These are phyloP conservation scores for Fusarium oligoseptatum DNA, from an alignment of 2,329 filamentous ascomycete genomes.

Conservation along the genomic window DNA sequence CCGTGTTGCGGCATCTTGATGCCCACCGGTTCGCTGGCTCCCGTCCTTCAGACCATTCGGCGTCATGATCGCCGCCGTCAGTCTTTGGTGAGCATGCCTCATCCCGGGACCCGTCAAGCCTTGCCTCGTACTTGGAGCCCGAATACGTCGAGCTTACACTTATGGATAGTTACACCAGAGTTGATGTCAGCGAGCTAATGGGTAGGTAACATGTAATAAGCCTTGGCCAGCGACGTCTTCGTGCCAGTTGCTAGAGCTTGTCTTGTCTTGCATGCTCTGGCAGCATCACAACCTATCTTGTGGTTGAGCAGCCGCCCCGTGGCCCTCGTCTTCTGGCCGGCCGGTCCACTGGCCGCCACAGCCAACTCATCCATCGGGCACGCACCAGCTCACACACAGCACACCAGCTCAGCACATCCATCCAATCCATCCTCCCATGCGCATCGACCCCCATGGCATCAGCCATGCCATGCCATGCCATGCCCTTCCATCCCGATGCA, in stretches of 20 bases:
- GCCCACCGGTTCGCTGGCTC: conserved; percentile 47
- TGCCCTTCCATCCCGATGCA: conserved; percentile 33
- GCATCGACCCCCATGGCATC: conserved; percentile 24
- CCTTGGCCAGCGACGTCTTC: conserved; percentile 12
- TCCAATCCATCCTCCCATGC: conserved; percentile 2
- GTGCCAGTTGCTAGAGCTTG: conserved; percentile 19
- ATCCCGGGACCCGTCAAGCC: conserved; percentile 31
- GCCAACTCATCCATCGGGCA: conserved; percentile 41
- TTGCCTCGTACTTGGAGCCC: conserved; percentile 23
- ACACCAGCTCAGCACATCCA: conserved; percentile 26
- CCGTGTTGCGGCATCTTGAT: conserved; percentile 30
- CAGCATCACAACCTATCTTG: neutral
- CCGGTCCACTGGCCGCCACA: conserved; percentile 19
- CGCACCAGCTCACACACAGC: conserved; percentile 17
- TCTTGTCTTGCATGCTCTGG: conserved; percentile 4
- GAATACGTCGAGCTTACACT: conserved; percentile 15
- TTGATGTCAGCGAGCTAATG: conserved; percentile 24
- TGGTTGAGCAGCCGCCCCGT: conserved; percentile 27
- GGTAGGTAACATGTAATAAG: neutral
- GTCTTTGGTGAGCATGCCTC: conserved; percentile 33
- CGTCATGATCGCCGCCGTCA: conserved; percentile 46
- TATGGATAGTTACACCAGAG: conserved; percentile 29
- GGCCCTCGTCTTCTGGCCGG: conserved; percentile 29
- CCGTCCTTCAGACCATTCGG: conserved; percentile 34
- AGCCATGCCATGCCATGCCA: conserved; percentile 14